Conservation (phyloP, 2,329 filamentous ascomycete genomes). For the Neopestalotiopsis rosae region DNA sequence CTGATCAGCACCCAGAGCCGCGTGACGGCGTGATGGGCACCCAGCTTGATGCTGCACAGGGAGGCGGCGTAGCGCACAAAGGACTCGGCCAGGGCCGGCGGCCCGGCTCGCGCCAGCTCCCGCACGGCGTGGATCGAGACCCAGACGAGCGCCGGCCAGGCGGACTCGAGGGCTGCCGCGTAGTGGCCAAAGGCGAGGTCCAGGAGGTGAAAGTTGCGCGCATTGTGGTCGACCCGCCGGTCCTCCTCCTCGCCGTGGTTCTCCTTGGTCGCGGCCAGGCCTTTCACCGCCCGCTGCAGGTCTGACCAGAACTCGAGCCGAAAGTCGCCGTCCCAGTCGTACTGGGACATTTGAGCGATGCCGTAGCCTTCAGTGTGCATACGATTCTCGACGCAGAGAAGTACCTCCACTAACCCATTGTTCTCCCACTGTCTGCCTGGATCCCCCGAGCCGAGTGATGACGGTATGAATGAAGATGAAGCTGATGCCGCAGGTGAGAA, state of each 20-base stretch:
- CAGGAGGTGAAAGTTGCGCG: not conserved
- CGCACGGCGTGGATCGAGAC: not conserved
- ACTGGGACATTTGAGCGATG: not conserved
- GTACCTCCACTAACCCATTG: not conserved
- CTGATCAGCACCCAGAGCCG: not conserved
- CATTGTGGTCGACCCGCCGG: not conserved
- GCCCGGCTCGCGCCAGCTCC: not conserved
- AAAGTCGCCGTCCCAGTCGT: not conserved
- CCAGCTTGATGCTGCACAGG: not conserved
- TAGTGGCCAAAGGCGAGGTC: conserved; percentile 1
- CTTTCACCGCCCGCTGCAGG: not conserved
- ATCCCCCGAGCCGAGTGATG: not conserved
- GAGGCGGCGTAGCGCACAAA: not conserved
- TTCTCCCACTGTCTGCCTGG: not conserved
- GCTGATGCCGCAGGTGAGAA: not conserved
- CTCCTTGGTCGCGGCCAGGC: not conserved
- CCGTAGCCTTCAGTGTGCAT: not conserved
- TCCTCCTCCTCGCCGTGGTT: not conserved
- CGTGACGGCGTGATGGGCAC: not conserved
- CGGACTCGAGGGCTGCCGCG: not conserved
- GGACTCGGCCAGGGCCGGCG: not conserved
- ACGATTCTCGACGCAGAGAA: not conserved
- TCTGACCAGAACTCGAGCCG: not conserved
- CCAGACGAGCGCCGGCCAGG: not conserved
- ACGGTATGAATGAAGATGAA: not conserved